These are phyloP conservation scores for Datisca glomerata DNA, from an alignment of 306 rosid species.

Conservation along the genomic window DNA sequence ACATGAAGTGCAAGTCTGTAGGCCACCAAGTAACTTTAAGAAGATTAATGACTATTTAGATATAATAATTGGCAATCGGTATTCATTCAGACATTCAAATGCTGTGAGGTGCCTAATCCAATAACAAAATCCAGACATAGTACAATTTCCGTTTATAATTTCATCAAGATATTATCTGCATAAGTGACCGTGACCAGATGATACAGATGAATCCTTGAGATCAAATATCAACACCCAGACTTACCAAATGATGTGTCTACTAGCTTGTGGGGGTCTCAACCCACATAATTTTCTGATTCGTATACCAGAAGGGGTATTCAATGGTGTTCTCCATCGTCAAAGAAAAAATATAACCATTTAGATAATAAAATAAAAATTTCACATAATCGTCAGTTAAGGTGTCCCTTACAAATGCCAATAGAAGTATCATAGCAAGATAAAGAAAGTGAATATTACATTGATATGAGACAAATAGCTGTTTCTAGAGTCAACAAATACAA, in stretches of 20 bases:
- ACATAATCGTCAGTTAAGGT: no score
- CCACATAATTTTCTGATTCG: background rate
- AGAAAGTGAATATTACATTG: no score
- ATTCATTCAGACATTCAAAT: no score
- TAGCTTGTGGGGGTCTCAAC: background rate
- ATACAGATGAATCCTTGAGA: background rate
- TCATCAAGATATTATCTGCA: background rate
- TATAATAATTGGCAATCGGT: background rate
- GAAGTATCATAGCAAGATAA: no score
- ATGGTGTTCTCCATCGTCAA: background rate
- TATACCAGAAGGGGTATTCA: background rate
- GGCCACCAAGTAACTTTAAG: background rate
- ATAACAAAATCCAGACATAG: background rate
- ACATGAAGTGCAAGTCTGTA: background rate
- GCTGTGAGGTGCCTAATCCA: background rate
- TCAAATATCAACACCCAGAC: no score
- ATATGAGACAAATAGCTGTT: no score
- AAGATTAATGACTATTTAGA: no score
- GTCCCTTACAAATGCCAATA: no score
- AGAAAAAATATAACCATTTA: no score
- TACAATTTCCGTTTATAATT: background rate
- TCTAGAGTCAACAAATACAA: no score
- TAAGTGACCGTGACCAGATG: background rate
- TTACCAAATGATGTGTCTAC: no score
- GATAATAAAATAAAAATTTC: no score